Percentiles rank a stretch among this genome's conserved stretches.
These are phyloP conservation scores for Eimeria falciformis DNA, from an alignment of 169 alveolate genomes.

Conservation along the genomic window DNA sequence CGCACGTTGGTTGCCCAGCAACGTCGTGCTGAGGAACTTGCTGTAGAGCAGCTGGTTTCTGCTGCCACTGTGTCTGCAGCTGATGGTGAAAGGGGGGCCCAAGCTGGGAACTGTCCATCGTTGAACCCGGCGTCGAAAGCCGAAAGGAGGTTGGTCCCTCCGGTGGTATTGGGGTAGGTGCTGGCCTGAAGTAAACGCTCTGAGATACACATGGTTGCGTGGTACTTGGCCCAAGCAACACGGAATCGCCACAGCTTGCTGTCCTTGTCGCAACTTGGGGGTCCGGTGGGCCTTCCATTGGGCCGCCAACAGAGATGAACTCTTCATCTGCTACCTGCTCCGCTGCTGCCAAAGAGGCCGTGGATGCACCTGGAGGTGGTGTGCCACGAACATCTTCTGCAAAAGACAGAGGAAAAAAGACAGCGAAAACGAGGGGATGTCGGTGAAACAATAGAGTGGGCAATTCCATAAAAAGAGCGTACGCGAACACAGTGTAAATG, in stretches of 20 bases:
- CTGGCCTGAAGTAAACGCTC: conserved; percentile 3
- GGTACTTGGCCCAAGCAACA: background rate
- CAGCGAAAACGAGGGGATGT: background rate
- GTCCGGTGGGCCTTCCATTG: background rate
- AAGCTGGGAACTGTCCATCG: no score
- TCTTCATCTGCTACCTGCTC: background rate
- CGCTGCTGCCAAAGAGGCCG: background rate
- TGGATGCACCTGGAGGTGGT: conserved; percentile 3
- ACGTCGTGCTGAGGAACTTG: background rate
- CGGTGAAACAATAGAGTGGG: background rate
- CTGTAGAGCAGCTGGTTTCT: background rate
- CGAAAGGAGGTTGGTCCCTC: no score
- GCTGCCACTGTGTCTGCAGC: no score
- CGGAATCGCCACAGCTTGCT: no score
- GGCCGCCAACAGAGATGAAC: conserved; percentile 20
- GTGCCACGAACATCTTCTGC: background rate
- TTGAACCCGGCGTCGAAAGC: no score
- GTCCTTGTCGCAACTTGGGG: background rate
- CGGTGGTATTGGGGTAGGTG: no score
- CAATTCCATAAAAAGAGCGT: background rate
- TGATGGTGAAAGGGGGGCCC: no score
- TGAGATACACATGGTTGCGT: conserved; percentile 8
- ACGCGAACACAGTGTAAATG: background rate
- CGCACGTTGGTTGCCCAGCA: no score
- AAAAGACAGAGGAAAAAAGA: background rate